Conservation (phyloP, 2,329 filamentous ascomycete species). For the Lecanicillium sp. region DNA sequence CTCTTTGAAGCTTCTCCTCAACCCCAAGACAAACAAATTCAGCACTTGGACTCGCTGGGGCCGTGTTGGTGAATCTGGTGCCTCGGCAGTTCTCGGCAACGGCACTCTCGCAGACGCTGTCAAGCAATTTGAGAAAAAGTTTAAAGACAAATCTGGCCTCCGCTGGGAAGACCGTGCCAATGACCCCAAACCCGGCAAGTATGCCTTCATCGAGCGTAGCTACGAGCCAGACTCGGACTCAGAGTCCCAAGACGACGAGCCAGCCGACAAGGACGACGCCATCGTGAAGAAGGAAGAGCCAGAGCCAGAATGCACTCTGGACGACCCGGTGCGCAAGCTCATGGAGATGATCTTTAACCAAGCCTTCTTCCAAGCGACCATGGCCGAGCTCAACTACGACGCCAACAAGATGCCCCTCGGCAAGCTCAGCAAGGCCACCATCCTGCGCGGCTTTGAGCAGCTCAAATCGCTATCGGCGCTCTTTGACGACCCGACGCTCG, state of each 20-base stretch:
- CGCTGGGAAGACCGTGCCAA: constrained; percentile 44
- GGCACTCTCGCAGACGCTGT: constrained; percentile 36
- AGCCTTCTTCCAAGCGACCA: constrained; percentile 59
- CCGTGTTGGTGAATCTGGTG: constrained; percentile 58
- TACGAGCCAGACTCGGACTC: constrained; percentile 65
- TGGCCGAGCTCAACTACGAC: constrained; percentile 63
- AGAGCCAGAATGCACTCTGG: constrained; percentile 48
- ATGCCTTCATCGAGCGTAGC: constrained; percentile 72
- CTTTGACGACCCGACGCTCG: constrained; percentile 45
- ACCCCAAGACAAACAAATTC: constrained; percentile 30
- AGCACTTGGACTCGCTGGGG: constrained; percentile 75
- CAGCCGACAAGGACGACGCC: constrained; percentile 15
- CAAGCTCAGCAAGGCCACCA: constrained; percentile 73
- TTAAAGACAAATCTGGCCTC: constrained; percentile 54
- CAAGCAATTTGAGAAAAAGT: constrained; percentile 50
- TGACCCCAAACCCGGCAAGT: constrained; percentile 58
- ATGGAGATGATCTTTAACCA: constrained; percentile 81
- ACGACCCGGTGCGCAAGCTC: constrained; percentile 54
- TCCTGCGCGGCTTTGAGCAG: constrained; percentile 65
- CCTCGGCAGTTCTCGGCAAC: constrained; percentile 34
- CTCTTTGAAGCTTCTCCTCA: constrained; percentile 34
- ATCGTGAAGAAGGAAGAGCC: constrained; percentile 24
- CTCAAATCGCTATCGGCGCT: constrained; percentile 68
- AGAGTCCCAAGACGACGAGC: constrained; percentile 33
- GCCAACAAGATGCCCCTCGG: constrained; percentile 72